Percentiles rank a stretch among this genome's conserved stretches.
These are phyloP conservation scores for Piper betle DNA, from an alignment of 164 flowering plant species.

Conservation along the genomic window DNA sequence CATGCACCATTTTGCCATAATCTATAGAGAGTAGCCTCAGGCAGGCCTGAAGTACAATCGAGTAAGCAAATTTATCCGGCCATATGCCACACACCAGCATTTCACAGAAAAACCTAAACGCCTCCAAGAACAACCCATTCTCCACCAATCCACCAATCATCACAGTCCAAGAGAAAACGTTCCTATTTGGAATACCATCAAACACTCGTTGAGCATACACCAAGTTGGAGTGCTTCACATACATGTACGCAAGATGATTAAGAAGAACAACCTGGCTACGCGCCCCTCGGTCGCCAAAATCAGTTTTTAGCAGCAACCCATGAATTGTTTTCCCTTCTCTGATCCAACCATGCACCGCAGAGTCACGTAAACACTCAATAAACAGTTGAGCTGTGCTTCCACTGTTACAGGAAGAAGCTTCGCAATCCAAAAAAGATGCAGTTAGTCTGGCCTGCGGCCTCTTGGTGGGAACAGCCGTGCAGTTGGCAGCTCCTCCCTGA, in stretches of 20 bases:
- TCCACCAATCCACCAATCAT: constrained; percentile 45
- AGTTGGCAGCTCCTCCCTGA: too few species aligned
- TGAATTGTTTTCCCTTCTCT: constrained; percentile 32
- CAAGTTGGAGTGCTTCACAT: constrained; percentile 29
- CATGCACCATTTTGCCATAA: constrained; percentile 44
- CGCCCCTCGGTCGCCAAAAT: constrained; percentile 11
- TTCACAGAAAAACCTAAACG: constrained; percentile 25
- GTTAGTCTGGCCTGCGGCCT: too few species aligned
- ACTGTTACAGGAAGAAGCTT: too few species aligned
- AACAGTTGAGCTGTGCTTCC: too few species aligned
- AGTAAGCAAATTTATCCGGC: constrained; percentile 37
- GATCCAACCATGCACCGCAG: constrained; percentile 1
- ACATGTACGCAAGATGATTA: constrained; percentile 30
- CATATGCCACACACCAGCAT: constrained; percentile 25
- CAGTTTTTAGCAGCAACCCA: constrained; percentile 10
- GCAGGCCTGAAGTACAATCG: constrained; percentile 36
- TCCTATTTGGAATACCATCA: constrained; percentile 28
- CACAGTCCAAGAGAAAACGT: constrained; percentile 50
- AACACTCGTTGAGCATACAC: constrained; percentile 26
- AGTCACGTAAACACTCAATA: too few species aligned
- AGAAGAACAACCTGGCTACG: constrained; percentile 16
- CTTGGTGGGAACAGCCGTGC: too few species aligned
- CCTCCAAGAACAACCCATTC: constrained; percentile 27
- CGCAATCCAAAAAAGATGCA: too few species aligned
- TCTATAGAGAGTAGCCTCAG: constrained; percentile 30